Evolutionary conservation across 352 stramenopile genomes (phyloP), one percentile per base, ranked within the genome.

Genomic region (Globisporangium recalcitrans): DNA sequence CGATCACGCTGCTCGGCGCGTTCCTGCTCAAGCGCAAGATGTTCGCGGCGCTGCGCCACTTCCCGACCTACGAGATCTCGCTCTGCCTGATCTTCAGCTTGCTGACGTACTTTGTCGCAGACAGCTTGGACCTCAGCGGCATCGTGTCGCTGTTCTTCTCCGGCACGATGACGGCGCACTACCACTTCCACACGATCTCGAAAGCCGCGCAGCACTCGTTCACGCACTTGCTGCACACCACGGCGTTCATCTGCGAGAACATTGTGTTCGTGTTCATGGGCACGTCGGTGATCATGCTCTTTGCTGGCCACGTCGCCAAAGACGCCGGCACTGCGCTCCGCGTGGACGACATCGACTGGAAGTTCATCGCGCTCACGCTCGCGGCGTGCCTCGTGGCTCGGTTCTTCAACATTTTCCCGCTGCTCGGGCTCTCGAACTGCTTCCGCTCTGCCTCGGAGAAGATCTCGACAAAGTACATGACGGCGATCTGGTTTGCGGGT

Each of bases 101-200:
- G 66, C 71, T 95, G 44, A 91, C 86, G 59, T 92, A 93, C 68
- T 92, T 96, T 42, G 75, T 92, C 22, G 80, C 80, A 11, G 83
- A 94, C 58, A 85, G 71, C 51, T 65, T 93, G 9, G 69, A 92
- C 55, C 68, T 97, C 26, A 95, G 84, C 60, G 93, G 95, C 21
- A 98, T 98, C 69, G 93, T 98, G 29, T 86, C 90, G 31, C 87
- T 98, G 16, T 91, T 98, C 52, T 97, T 98, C 63, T 97, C 89
- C 8, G 95, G 85, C 22, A 93, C 85, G 3, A 91, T 95, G 80
- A 94, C 85, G 24, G 82, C 85, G 49, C 85, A 94, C 60, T 94
- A 94, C 61, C 85, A 94, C 49, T 94, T 92, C 65, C 82, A 94
- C 62, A 94, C 85, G 36, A 82, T 94, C 54, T 92, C 82, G 31